Evolutionary conservation across 805 yeast genomes (phyloP), one percentile per base, ranked within the genome.

Genomic region (Sugiyamaella lignohabitans): DNA sequence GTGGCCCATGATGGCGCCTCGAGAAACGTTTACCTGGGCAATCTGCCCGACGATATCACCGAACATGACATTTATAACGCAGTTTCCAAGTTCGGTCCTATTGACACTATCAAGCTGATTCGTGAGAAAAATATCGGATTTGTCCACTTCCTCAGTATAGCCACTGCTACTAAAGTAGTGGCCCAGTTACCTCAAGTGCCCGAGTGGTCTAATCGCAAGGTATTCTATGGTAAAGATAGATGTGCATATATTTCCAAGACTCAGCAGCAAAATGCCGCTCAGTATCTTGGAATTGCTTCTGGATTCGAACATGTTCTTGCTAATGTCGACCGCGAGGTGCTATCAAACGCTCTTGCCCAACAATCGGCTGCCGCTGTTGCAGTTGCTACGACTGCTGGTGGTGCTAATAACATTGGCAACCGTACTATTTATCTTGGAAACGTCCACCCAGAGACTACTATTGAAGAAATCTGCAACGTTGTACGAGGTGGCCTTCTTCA

Each of bases 291-390:
- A 1, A 72, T 88, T 51, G 87, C 93, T 38, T 95, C 96, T 17
- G 93, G 94, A 23, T 78, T 82, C 75, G 95, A 85, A 59, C 86
- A 84, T 59, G 70, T 84, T 47, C 79, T 84, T 22, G 82, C 87
- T 48, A 80, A 80, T 47, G 83, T 85, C 5, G 80, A 76, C 55
- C 61, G 78, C 34, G 78, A 73, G 43, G 64, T 75, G 50, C 70
- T 76, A 38, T 55, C 62, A 6, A 53, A 51, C 14, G 68, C 70
- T 1, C 72, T 89, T 47, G 85, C 91, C 34, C 95, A 87, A 65
- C 97, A 93, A 67, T 81, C 95, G 14, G 94, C 95, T 34, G 96
- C 97, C 1, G 96, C 98, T 4, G 96, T 96, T n/a, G 91, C 94
- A 32, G 89, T 91, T 58, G 96, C 96, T 1, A 38, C 41, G 5